Base-by-base conservation (phyloP, 805 yeast genomes). In the Candida xyloterini region DNA sequence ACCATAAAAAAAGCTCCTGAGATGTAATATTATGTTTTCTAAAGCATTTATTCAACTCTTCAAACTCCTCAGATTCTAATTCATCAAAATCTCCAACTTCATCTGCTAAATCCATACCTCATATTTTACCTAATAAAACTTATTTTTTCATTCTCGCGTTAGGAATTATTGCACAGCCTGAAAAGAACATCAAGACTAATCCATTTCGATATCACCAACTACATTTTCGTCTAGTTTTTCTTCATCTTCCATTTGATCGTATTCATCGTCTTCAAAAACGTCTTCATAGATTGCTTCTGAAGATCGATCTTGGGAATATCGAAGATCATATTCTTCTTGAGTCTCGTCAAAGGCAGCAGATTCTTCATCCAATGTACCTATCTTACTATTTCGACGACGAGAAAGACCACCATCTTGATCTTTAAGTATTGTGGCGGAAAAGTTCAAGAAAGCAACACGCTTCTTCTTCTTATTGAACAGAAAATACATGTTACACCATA, bases 391-490 rank as follows among this genome's bases (percentile, higher is more conserved):
- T 33, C 71, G 63, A 33, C 69, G 57, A 13, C 38, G 41, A 11
- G 30, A 15, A 28, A 67, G 53, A 27, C 64, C 56, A 20, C 65
- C 30, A 46, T 76, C 56, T 10, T 29, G 6, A 28, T 53, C 53
- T 36, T 51, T 48, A 21, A 54, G 57, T 57, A 38, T 51, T 6
- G 54, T 56, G 8, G 83, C 81, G 40, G 79, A 79, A 47, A 93
- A 66, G 52, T 86, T 85, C 13, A 93, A 60, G 59, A 84, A 91
- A 1, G 95, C 88, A 2, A 93, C 98, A 47, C 98, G 76, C 65
- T 91, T 91, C 65, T 84, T 78, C 56, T 86, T 84, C 64, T 88
- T 91, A 66, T 89, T 93, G 65, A 84, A 89, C 31, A 91, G 78
- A 60, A 93, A 93, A 83, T 95, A 91, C 74, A 87, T 86, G 57